Base-by-base conservation (phyloP, 2,329 filamentous ascomycete species). In the Ophiostoma sp. region DNA sequence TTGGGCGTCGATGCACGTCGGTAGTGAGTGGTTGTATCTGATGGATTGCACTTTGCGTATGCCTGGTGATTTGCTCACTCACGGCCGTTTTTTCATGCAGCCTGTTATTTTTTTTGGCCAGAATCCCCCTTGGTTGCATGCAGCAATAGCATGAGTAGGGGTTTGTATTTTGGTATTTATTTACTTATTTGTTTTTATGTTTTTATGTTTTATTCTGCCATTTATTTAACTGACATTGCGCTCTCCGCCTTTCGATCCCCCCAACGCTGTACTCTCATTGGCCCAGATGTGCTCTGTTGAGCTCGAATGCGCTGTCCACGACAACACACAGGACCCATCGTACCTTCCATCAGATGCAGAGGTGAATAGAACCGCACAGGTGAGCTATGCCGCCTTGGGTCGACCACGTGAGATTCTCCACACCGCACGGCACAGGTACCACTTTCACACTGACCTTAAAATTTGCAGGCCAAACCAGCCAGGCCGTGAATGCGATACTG, bases 1-100 rank as follows among this genome's bases (percentile, higher is more conserved):
- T 69, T 70, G 68, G 70, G 67, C 65, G 67, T 70, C 67, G 70
- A 69, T 70, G 70, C 64, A 60, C 55, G 58, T 47, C 42, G 63
- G 55, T 60, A 27, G 16, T 27, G 36, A 14, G 27, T 60, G 7
- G 6, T 12, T 12, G 6, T 18, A 27, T 27, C 27, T 27, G 49
- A 55, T 9, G 49, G 12, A 16, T 11, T 64, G 44, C 41, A 42
- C 62, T 8, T 65, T 18, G 66, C 58, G 60, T 45, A 42, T 16
- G 38, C 66, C 36, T 64, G 62, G 27, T 27, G 27, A 38, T 42
- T 52, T 27, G 45, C 45, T 67, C 60, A 60, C 49, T 63, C 52
- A 49, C 52, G 62, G 45, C 27, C 49, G 27, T 64, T 52, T 67
- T 70, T 60, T 62, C 49, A 66, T 69, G 65, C 66, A 67, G 66